Evolutionary conservation across 495 filamentous ascomycete species (phyloP).

Genomic region (Thozetella sp.): DNA sequence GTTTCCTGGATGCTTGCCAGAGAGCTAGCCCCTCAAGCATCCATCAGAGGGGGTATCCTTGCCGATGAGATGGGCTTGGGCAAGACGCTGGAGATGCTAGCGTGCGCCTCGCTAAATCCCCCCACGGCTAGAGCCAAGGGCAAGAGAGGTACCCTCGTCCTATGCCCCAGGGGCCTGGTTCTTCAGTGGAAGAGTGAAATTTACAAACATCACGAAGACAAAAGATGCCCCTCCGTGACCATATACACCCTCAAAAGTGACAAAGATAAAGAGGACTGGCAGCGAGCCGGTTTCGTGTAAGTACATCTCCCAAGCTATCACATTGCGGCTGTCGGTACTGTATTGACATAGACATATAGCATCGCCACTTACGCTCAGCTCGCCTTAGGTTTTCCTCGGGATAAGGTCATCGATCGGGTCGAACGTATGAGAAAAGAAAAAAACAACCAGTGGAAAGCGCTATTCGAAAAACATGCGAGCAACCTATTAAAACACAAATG

Average conservation of each 20-base stretch:
- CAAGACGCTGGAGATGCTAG: conserved; percentile 56
- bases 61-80: conserved; percentile 69
- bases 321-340: background rate
- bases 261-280: conserved; percentile 12
- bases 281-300: conserved; percentile 16
- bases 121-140: conserved; percentile 13
- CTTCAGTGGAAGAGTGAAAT: conserved; percentile 63
- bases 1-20: conserved; percentile 59
- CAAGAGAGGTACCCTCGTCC: conserved; percentile 31
- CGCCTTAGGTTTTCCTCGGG: conserved; percentile 2
- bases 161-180: conserved; percentile 54
- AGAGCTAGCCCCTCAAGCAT: conserved; percentile 38
- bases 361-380: conserved; percentile 60
- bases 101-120: conserved; percentile 50
- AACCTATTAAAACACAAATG: conserved; percentile 51
- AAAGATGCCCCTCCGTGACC: conserved; percentile 19
- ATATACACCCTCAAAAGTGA: background rate
- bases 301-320: background rate
- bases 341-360: background rate
- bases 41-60: conserved; percentile 55
- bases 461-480: background rate
- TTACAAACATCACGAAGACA: conserved; percentile 8
- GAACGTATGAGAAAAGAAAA: conserved; percentile 36
- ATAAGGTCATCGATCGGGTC: conserved; percentile 14
- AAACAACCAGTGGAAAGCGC: conserved; percentile 15